Percentiles rank a stretch among this genome's conserved stretches.
Evolutionary conservation across 2,329 filamentous ascomycete species (phyloP).

Genomic region (Cytospora piceae): DNA sequence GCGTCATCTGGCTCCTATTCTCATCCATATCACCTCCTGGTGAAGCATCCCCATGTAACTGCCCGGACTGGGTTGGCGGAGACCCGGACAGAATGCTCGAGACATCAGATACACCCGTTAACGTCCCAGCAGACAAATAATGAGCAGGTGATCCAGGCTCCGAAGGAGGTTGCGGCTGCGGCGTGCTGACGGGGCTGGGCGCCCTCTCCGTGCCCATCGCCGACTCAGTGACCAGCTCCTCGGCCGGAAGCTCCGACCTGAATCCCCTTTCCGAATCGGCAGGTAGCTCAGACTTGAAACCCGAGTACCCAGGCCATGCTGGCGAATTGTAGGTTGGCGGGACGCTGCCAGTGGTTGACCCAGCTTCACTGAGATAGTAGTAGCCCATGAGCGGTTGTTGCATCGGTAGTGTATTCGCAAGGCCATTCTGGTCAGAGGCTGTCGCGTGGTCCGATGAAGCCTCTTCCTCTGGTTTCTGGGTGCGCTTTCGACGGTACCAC

Average conservation of each 20-base stretch:
- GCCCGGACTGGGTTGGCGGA: background rate
- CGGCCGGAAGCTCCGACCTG: conserved; percentile 2
- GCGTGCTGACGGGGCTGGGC: background rate
- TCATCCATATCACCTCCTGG: background rate
- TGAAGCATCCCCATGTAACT: background rate
- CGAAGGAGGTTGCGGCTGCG: background rate
- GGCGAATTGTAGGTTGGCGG: background rate
- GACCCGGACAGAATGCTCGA: background rate
- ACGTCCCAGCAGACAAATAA: background rate
- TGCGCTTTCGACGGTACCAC: conserved; percentile 6
- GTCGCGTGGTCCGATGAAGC: background rate
- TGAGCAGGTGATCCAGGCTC: background rate
- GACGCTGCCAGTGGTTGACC: background rate
- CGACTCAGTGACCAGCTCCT: background rate
- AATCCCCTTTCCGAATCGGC: background rate
- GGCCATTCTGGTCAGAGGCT: background rate
- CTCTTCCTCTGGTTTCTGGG: background rate
- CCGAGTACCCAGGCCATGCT: background rate
- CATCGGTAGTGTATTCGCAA: background rate
- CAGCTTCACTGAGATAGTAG: background rate
- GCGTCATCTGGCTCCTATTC: background rate
- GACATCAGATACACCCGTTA: background rate
- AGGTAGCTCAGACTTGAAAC: conserved; percentile 2
- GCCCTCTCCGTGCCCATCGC: background rate
- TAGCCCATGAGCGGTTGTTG: background rate